These are phyloP conservation scores for Nicotiana attenuata DNA, from an alignment of 257 asterid genomes.

Conservation along the genomic window DNA sequence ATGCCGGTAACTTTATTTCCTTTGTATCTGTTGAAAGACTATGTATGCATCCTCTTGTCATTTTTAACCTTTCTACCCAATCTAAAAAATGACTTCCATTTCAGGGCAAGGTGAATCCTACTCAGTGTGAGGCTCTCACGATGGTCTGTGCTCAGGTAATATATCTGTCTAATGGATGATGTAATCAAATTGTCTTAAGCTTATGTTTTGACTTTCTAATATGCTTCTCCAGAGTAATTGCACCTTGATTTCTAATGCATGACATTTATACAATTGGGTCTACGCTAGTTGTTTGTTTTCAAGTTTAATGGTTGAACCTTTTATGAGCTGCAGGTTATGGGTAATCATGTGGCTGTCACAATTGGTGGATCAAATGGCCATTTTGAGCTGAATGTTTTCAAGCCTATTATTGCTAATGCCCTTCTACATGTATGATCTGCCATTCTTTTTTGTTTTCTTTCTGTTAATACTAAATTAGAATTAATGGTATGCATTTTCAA, in stretches of 20 bases:
- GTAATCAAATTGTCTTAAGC: too few species aligned
- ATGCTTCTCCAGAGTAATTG: too few species aligned
- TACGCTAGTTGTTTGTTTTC: too few species aligned
- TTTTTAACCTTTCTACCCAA: constrained; percentile 1
- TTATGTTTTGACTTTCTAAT: too few species aligned
- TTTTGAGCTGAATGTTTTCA: constrained; percentile 89
- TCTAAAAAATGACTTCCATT: constrained; percentile 16
- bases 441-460: constrained; percentile 2
- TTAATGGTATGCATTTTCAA: background rate
- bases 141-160: constrained; percentile 98
- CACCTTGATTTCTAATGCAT: background rate
- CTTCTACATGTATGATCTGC: constrained; percentile 63
- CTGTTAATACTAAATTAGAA: background rate
- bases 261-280: too few species aligned
- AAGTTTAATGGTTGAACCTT: too few species aligned
- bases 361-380: constrained; percentile 95
- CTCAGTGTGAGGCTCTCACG: constrained; percentile 96
- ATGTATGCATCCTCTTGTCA: constrained; percentile 1
- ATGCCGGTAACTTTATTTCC: constrained; percentile 70
- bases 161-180: too few species aligned
- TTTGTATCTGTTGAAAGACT: constrained; percentile 11
- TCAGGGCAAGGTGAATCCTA: constrained; percentile 96
- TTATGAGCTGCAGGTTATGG: constrained; percentile 52
- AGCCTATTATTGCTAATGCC: constrained; percentile 89
- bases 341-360: constrained; percentile 89